Evolutionary conservation across 805 yeast genomes (phyloP).

Genomic region (Yarrowia sp.): DNA sequence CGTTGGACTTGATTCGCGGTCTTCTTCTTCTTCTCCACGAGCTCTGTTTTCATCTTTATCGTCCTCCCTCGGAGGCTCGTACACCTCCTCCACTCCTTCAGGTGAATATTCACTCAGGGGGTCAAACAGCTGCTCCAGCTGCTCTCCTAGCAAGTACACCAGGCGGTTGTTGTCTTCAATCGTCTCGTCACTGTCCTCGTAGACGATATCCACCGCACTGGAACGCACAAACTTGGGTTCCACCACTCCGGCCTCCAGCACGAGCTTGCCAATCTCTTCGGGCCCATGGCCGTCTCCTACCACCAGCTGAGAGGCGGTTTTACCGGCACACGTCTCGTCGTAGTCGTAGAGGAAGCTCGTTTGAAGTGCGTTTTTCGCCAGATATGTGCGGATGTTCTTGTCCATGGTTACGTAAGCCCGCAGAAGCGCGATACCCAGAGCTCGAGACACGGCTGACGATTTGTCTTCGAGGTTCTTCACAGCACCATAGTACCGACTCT

Average conservation of each 20-base stretch:
- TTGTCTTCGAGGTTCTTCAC: conserved; percentile 67
- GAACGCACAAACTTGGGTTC: conserved; percentile 60
- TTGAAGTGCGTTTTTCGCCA: conserved; percentile 34
- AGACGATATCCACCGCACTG: conserved; percentile 74
- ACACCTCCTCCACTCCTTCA: conserved; percentile 76
- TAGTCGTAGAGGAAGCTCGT: conserved; percentile 51
- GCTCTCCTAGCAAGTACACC: conserved; percentile 81
- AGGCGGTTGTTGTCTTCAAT: conserved; percentile 75
- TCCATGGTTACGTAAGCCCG: conserved; percentile 69
- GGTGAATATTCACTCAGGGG: conserved; percentile 92
- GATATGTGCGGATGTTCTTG: conserved; percentile 45
- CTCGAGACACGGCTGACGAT: conserved; percentile 67
- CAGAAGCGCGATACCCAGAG: conserved; percentile 76
- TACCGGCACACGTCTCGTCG: conserved; percentile 90
- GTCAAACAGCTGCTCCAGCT: conserved; percentile 85
- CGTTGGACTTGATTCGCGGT: background rate
- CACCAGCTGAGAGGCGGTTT: conserved; percentile 69
- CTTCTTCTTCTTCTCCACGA: background rate
- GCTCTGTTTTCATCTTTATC: background rate
- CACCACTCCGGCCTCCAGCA: conserved; percentile 65
- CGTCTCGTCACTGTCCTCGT: conserved; percentile 59
- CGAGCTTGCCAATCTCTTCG: conserved; percentile 59
- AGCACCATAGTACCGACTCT: conserved; percentile 80
- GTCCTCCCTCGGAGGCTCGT: conserved; percentile 61
- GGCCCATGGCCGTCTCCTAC: conserved; percentile 63